Percentiles rank a stretch among this genome's conserved stretches.
Conservation (phyloP, 306 rosid genomes). For the Pterocarpus santalinus region DNA sequence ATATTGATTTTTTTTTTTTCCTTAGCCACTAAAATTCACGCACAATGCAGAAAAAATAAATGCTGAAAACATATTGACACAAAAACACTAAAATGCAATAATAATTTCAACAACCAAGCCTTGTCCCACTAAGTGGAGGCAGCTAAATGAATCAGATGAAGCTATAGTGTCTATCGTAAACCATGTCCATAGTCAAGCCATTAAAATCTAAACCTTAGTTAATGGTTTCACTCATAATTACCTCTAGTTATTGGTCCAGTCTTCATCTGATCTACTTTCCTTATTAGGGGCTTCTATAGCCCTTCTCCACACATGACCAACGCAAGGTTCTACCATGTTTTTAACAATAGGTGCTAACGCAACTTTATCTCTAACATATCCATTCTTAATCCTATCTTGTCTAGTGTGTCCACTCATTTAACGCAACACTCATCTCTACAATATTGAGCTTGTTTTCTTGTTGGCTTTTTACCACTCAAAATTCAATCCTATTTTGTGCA, state of each 20-base stretch:
- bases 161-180: not conserved
- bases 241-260: no score
- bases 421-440: not conserved
- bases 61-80: not conserved
- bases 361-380: not conserved
- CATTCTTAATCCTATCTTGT: not conserved
- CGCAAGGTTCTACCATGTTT: not conserved
- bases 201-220: not conserved
- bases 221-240: no score
- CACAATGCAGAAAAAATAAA: conserved; percentile 26
- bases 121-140: not conserved
- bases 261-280: not conserved
- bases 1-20: not conserved
- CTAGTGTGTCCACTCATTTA: not conserved
- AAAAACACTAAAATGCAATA: not conserved
- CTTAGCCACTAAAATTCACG: not conserved
- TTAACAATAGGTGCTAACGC: not conserved
- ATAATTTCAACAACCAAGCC: not conserved
- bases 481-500: not conserved
- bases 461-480: not conserved
- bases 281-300: not conserved
- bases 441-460: not conserved
- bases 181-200: not conserved
- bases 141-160: not conserved
- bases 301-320: not conserved